Evolutionary conservation across 2,329 filamentous ascomycete species (phyloP).

Genomic region (Penicillium olsonii): DNA sequence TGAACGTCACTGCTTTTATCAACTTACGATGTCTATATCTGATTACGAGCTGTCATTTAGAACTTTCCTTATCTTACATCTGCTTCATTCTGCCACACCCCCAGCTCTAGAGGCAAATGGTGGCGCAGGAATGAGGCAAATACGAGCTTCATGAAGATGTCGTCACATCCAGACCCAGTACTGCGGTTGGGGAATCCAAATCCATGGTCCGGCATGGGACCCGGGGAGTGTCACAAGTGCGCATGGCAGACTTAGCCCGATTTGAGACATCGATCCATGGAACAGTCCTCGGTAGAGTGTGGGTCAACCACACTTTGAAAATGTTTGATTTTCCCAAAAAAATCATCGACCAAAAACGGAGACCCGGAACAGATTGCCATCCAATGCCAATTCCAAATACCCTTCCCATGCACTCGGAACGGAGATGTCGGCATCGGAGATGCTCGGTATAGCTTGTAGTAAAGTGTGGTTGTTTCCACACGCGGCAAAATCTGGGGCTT

Average conservation of each 20-base stretch:
- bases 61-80: neutral
- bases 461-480: no score
- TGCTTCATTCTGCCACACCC: neutral
- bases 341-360: neutral
- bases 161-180: constrained; percentile 22
- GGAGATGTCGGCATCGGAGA: neutral
- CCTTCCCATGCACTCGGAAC: no score
- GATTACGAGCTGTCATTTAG: neutral
- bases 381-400: neutral
- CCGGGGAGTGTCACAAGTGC: constrained; percentile 8
- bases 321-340: neutral
- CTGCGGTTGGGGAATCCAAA: constrained; percentile 15
- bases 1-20: constrained; percentile 7
- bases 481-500: neutral
- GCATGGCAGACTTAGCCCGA: constrained; percentile 3
- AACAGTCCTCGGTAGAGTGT: neutral
- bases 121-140: neutral
- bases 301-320: constrained; percentile 3
- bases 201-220: constrained; percentile 10
- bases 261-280: constrained; percentile 4
- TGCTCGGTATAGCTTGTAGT: no score
- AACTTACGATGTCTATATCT: constrained; percentile 1
- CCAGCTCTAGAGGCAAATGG: neutral
- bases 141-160: constrained; percentile 9
- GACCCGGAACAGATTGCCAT: neutral